phyloP scores from a whole-genome alignment of 768 basidiomycete genomes.

The Mycena amicta region DNA sequence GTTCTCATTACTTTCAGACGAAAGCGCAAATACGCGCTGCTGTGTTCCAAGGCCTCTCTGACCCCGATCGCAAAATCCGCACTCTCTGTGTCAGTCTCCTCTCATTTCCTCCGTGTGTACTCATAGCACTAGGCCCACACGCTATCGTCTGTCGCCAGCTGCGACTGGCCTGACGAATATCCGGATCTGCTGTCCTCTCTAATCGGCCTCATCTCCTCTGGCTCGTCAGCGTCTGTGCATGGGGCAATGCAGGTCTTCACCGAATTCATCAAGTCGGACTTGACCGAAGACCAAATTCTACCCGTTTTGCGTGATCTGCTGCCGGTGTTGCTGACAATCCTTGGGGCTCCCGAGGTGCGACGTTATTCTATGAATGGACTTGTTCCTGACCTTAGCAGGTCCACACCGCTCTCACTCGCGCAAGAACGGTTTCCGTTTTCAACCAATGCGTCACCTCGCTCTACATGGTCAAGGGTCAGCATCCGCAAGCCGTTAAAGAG shows the following conservation, averaged over 20 bases:
- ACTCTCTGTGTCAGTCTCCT: constrained; percentile 68
- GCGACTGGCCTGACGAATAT: constrained; percentile 97
- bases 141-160: constrained; percentile 84
- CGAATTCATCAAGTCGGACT: constrained; percentile 90
- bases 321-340: constrained; percentile 79
- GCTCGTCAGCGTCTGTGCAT: constrained; percentile 76
- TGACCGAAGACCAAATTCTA: constrained; percentile 93
- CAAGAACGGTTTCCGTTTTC: constrained; percentile 86
- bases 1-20: constrained; percentile 46
- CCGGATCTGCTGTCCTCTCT: constrained; percentile 81
- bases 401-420: constrained; percentile 80
- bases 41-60: constrained; percentile 83
- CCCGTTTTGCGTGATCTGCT: constrained; percentile 88
- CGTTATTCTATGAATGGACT: not conserved
- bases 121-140: constrained; percentile 70
- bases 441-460: constrained; percentile 86
- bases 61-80: constrained; percentile 84
- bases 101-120: not conserved
- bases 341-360: constrained; percentile 74
- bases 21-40: constrained; percentile 78
- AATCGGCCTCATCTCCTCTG: constrained; percentile 75
- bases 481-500: constrained; percentile 83
- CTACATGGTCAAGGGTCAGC: constrained; percentile 94
- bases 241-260: constrained; percentile 96
- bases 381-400: constrained; percentile 38